Base-by-base conservation (phyloP, 768 basidiomycete species). In the Hygrophoropsis aurantiaca region DNA sequence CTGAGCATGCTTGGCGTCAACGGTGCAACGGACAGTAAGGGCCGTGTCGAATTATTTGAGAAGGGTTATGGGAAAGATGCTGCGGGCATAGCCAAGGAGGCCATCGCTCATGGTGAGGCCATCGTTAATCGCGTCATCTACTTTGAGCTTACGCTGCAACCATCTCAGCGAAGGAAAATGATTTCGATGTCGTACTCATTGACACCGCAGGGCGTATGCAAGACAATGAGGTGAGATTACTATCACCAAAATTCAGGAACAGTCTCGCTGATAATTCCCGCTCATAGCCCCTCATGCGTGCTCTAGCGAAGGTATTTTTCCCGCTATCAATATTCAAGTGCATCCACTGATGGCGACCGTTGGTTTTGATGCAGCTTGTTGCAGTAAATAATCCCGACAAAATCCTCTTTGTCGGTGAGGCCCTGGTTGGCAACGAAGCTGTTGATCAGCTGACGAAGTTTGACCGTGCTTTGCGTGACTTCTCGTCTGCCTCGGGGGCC, bases 121-220 rank as follows among this genome's bases (percentile, higher is more conserved):
- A 16, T 30, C 13, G 19, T 18, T 30, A 16, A 26, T 11, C 19
- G 23, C 32, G 3, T 11, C 4, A 13, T 19, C 35, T 50, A 16
- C 35, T 19, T 53, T 37, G 23, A 51, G 13, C 46, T 46, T 20
- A 44, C 15, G n/a, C 35, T n/a, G n/a, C n/a, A n/a, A 24, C 11
- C 40, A 32, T 11, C 44, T 15, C 61, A 97, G 94, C 83, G 25
- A 86, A 84, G 54, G 91, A 94, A 57, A 86, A 88, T 51, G 82
- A 85, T 51, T 97, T 97, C 64, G 97, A 99, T 58, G 94, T 98
- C 19, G 95, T 99, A 5, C 74, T 99, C 37, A 92, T 99, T 58
- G 97, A 99, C 64, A 98, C 97, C 1, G 97, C 97, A 16, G 97
- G 97, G 2, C 80, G 95, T 44, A 98, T 98, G 97, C 97, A 99